Conservation (phyloP, 2,329 filamentous ascomycete genomes). For the Xylaria sp. region DNA sequence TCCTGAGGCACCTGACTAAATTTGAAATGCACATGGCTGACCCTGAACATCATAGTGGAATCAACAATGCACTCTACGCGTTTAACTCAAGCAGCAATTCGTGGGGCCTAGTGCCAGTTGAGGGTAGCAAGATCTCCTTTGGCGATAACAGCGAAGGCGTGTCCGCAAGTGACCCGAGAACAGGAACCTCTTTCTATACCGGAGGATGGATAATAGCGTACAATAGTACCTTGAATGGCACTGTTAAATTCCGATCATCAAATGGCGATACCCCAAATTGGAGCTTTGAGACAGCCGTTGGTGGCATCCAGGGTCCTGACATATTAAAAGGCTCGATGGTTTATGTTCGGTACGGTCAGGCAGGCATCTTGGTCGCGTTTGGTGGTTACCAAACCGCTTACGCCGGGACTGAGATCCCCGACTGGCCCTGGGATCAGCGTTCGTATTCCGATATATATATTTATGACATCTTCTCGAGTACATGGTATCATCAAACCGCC, state of each 20-base stretch:
- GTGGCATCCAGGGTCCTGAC: constrained; percentile 30
- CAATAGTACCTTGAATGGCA: constrained; percentile 35
- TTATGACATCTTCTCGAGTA: constrained; percentile 36
- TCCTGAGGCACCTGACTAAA: not conserved
- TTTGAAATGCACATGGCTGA: not conserved
- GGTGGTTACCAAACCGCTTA: constrained; percentile 39
- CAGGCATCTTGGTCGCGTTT: constrained; percentile 38
- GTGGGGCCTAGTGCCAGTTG: constrained; percentile 27
- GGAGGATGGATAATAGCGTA: constrained; percentile 29
- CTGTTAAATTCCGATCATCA: constrained; percentile 36
- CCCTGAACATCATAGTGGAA: not conserved
- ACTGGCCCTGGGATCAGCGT: constrained; percentile 30
- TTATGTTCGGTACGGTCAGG: constrained; percentile 35
- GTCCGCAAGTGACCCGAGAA: constrained; percentile 35
- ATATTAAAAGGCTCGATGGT: constrained; percentile 40
- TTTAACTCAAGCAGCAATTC: constrained; percentile 34
- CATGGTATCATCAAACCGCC: constrained; percentile 38
- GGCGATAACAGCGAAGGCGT: constrained; percentile 26
- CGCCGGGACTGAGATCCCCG: constrained; percentile 6
- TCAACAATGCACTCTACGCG: constrained; percentile 34
- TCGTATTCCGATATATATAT: constrained; percentile 38
- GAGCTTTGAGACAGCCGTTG: constrained; percentile 26
- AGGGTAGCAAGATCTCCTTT: constrained; percentile 30
- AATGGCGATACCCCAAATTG: constrained; percentile 26
- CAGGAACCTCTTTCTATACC: constrained; percentile 38